Conservation (phyloP, 495 filamentous ascomycete genomes). For the Neurospora intermedia region DNA sequence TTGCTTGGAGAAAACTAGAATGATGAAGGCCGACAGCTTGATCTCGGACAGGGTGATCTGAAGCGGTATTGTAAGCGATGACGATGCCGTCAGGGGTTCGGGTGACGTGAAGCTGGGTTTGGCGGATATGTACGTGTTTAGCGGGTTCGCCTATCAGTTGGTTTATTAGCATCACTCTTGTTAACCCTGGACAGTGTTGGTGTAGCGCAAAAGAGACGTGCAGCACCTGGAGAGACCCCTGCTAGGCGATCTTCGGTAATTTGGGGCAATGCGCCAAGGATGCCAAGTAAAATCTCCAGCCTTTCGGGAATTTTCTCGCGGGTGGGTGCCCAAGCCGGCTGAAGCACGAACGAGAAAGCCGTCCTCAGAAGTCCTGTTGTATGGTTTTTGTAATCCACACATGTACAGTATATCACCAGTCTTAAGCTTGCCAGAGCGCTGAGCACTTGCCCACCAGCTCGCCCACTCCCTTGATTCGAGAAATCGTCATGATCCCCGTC, state of each 20-base stretch:
- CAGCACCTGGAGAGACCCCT: constrained; percentile 14
- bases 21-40: constrained; percentile 93
- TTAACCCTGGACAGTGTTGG: constrained; percentile 11
- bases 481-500: not conserved
- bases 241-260: constrained; percentile 11
- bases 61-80: constrained; percentile 87
- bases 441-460: not conserved
- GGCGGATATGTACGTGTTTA: constrained; percentile 89
- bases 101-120: constrained; percentile 89
- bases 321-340: not conserved
- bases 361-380: not conserved
- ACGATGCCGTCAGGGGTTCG: constrained; percentile 82
- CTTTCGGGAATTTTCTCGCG: not conserved
- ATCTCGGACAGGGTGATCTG: constrained; percentile 96
- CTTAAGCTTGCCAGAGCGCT: not conserved
- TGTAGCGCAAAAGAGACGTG: constrained; percentile 9
- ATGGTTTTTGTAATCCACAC: not conserved
- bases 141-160: constrained; percentile 66
- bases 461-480: not conserved
- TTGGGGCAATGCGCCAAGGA: constrained; percentile 23
- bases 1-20: constrained; percentile 91
- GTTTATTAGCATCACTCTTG: constrained; percentile 35
- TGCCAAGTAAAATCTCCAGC: not conserved
- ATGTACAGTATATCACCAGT: not conserved
- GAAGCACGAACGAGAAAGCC: not conserved